Evolutionary conservation across 176 grass and related monocot genomes (phyloP).

Genomic region (Musa beccarii): DNA sequence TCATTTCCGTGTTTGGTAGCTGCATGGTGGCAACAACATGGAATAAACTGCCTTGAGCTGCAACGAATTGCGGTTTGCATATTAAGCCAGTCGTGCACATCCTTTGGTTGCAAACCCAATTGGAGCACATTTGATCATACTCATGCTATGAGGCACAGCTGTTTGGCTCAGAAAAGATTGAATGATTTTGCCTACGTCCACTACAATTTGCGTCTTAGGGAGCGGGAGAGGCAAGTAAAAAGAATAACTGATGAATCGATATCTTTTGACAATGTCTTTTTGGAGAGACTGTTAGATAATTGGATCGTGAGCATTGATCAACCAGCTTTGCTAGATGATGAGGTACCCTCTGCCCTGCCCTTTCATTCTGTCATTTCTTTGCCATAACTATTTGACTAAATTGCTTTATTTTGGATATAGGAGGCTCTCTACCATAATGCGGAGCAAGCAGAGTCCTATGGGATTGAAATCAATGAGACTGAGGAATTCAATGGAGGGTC

Average conservation of each 20-base stretch:
- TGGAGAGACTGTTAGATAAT: constrained; percentile 18
- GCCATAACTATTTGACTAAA: neutral
- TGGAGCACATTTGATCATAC: constrained; percentile 28
- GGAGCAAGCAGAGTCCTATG: neutral
- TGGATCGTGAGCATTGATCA: constrained; percentile 16
- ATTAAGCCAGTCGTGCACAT: constrained; percentile 24
- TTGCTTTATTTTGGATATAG: neutral
- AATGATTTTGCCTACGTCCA: constrained; percentile 15
- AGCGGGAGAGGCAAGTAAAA: constrained; percentile 13
- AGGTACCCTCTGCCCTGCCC: constrained; percentile 2
- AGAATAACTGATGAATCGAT: neutral
- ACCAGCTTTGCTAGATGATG: neutral
- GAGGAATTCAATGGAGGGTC: neutral
- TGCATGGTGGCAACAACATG: constrained; percentile 34
- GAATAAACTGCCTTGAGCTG: constrained; percentile 29
- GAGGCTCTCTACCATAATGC: neutral
- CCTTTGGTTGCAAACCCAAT: constrained; percentile 9
- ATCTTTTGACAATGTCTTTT: constrained; percentile 5
- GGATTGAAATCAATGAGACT: neutral
- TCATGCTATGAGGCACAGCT: constrained; percentile 13
- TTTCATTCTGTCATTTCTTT: neutral
- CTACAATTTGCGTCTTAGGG: constrained; percentile 26
- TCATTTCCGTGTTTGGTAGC: constrained; percentile 1
- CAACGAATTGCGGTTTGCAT: constrained; percentile 21
- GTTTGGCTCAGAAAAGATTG: constrained; percentile 12